These are phyloP conservation scores for Cryptococcus neoformans DNA, from an alignment of 1,284 basidiomycete species.

Conservation along the genomic window DNA sequence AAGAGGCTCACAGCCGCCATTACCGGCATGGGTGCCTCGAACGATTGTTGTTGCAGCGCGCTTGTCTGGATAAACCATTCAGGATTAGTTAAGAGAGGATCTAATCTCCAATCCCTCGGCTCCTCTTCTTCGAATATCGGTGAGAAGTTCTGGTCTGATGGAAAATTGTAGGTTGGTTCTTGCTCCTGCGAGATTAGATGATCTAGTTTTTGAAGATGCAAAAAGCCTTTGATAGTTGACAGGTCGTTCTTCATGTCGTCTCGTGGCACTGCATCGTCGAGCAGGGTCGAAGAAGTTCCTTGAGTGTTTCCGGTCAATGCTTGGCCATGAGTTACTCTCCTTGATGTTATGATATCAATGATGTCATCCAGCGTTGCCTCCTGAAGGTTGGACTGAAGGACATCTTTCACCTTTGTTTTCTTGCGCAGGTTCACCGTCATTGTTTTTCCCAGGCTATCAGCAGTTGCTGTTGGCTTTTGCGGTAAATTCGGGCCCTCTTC, in stretches of 20 bases:
- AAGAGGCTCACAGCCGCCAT: constrained; percentile 2
- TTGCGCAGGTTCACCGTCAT: no score
- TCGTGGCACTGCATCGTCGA: no score
- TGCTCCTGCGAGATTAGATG: neutral
- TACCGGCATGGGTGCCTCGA: neutral
- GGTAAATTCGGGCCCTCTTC: neutral
- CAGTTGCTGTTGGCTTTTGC: no score
- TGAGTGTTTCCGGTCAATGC: no score
- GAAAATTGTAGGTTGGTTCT: neutral
- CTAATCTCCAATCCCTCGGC: constrained; percentile 5
- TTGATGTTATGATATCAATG: no score
- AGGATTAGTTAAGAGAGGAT: constrained; percentile 7
- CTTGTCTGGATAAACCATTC: constrained; percentile 6
- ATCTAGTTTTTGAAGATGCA: neutral
- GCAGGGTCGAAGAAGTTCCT: no score
- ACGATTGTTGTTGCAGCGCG: neutral
- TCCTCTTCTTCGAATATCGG: constrained; percentile 3
- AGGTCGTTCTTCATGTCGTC: neutral
- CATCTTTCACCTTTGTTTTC: no score
- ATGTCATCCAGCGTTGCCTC: no score
- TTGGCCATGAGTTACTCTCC: no score
- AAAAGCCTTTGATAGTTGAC: constrained; percentile 1
- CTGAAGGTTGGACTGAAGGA: no score
- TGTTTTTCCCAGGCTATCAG: no score
- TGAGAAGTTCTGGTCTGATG: neutral